Evolutionary conservation across 179 eudicot species (phyloP).

Genomic region (Silene coronaria): DNA sequence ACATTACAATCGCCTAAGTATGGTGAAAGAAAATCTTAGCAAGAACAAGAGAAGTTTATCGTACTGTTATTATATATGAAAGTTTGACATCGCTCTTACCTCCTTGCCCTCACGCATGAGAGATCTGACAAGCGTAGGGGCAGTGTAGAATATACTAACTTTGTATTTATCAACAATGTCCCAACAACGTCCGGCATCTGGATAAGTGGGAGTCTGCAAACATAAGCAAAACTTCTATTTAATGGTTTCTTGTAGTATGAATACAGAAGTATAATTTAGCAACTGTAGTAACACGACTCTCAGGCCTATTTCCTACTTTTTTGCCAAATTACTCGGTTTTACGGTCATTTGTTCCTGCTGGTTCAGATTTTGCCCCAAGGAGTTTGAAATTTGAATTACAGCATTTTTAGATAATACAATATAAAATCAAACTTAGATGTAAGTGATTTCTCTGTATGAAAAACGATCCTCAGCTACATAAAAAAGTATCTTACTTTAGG

Average conservation of each 20-base stretch:
- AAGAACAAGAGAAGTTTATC: not conserved
- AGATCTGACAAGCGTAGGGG: conserved; percentile 91
- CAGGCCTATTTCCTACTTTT: too few relatives aligned
- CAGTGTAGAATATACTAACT: conserved; percentile 85
- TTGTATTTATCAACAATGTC: conserved; percentile 92
- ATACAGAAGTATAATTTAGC: not conserved
- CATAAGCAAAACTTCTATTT: not conserved
- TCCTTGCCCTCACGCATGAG: conserved; percentile 89
- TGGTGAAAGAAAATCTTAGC: not conserved
- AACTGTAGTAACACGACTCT: too few relatives aligned
- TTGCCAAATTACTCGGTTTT: too few relatives aligned
- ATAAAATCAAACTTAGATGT: too few relatives aligned
- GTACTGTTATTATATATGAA: not conserved
- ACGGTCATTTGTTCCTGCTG: too few relatives aligned
- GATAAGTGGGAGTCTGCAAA: conserved; percentile 87
- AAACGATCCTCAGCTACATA: not conserved
- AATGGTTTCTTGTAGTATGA: not conserved
- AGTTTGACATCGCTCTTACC: conserved; percentile 38
- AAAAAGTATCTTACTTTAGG: too few relatives aligned
- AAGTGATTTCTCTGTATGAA: not conserved
- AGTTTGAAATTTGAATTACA: too few relatives aligned
- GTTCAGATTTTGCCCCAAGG: too few relatives aligned
- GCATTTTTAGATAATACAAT: too few relatives aligned
- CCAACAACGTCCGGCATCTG: conserved; percentile 94
- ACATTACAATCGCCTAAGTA: not conserved